Conservation (phyloP, 176 grass and related monocot species). For the Triticum turgidum region DNA sequence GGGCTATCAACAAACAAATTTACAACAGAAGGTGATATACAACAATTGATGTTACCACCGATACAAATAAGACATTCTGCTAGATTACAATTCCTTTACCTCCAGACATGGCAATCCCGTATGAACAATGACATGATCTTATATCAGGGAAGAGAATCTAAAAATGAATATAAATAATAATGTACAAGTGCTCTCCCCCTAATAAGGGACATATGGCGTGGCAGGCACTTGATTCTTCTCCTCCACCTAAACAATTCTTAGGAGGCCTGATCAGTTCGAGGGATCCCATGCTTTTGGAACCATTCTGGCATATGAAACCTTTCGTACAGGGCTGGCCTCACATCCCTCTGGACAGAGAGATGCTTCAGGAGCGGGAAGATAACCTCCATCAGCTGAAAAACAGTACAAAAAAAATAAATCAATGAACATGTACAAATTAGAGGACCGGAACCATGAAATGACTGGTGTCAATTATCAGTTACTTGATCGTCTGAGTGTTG, state of each 20-base stretch:
- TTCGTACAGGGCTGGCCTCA: constrained; percentile 79
- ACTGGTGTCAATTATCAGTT: constrained; percentile 14
- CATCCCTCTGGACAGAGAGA: constrained; percentile 78
- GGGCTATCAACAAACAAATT: constrained; percentile 44
- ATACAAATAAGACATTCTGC: constrained; percentile 35
- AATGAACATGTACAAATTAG: not conserved
- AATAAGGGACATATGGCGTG: constrained; percentile 12
- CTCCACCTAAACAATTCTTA: constrained; percentile 43
- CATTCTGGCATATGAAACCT: constrained; percentile 99
- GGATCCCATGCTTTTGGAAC: constrained; percentile 93
- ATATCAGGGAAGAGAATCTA: constrained; percentile 36
- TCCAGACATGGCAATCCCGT: constrained; percentile 37
- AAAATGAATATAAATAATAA: constrained; percentile 62
- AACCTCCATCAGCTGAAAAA: constrained; percentile 86
- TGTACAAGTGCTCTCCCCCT: constrained; percentile 52
- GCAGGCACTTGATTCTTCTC: constrained; percentile 40
- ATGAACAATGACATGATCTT: constrained; percentile 37
- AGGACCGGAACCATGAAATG: constrained; percentile 6
- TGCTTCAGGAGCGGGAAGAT: constrained; percentile 92
- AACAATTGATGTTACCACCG: constrained; percentile 44
- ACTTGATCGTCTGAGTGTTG: constrained; percentile 87
- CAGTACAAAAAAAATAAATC: constrained; percentile 30
- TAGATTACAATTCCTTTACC: constrained; percentile 51
- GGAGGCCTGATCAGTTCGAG: constrained; percentile 43
- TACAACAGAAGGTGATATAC: constrained; percentile 69